phyloP scores from a whole-genome alignment of 805 yeast genomes.

The Teunomyces cretensis region DNA sequence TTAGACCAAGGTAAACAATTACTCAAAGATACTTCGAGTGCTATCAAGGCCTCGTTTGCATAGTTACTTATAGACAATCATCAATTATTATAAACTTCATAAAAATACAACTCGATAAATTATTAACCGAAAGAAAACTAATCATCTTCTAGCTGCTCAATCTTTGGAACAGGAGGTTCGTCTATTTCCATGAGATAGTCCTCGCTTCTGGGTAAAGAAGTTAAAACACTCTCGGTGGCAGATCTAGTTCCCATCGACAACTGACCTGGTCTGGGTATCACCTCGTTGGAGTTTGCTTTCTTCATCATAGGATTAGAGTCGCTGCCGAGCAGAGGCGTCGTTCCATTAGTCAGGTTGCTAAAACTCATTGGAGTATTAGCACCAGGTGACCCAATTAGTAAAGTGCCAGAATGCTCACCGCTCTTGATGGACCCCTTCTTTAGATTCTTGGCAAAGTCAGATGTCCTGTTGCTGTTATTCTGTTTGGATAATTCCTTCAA shows the following conservation, averaged over 20 bases:
- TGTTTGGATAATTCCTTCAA: conserved; percentile 55
- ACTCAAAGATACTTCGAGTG: conserved; percentile 29
- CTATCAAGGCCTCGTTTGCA: conserved; percentile 27
- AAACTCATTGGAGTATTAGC: conserved; percentile 8
- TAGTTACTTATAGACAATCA: background rate
- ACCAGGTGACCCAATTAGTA: conserved; percentile 3
- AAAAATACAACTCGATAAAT: background rate
- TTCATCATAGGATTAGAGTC: conserved; percentile 16
- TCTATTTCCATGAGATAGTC: conserved; percentile 19
- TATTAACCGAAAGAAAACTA: background rate
- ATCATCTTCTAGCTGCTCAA: conserved; percentile 15
- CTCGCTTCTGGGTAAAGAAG: conserved; percentile 6
- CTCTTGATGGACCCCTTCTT: conserved; percentile 34
- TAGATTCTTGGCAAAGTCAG: conserved; percentile 47
- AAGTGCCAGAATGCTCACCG: conserved; percentile 12
- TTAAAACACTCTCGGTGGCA: conserved; percentile 32
- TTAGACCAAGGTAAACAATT: conserved; percentile 33
- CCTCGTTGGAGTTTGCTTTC: conserved; percentile 32
- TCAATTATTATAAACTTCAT: background rate
- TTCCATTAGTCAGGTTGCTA: conserved; percentile 9
- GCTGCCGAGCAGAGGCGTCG: conserved; percentile 4
- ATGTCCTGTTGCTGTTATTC: conserved; percentile 43
- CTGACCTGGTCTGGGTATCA: conserved; percentile 29
- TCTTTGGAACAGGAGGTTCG: conserved; percentile 16
- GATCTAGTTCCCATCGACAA: conserved; percentile 30